Evolutionary conservation across 345 rosid species (phyloP), one percentile per base, ranked within the genome.

Genomic region (Hibiscus tridactylites): DNA sequence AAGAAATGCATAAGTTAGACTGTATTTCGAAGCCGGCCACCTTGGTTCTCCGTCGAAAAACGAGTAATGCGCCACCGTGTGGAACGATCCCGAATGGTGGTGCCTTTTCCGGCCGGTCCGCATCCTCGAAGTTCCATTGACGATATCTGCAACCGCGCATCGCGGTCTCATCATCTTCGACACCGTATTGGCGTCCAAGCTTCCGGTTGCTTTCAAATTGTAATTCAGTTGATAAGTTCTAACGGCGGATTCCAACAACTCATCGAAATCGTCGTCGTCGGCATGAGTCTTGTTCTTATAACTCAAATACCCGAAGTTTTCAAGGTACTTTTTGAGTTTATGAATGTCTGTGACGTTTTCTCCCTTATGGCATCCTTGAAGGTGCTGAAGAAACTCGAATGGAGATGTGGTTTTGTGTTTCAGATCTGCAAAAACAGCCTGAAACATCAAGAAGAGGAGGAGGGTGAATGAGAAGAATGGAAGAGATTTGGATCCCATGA

Each of bases 21-120:
- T 65, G 50, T 19, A 65, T 71, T 79, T 70, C 17, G 73, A 63
- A 10, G 73, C 8, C 8, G 81, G 81, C 90, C 90, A 84, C 33
- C 21, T 72, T 5, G 77, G 82, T 3, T 29, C 59, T 35, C 65
- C 68, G n/a, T 8, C 3, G 6, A 69, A 69, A 17, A 75, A 53
- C 8, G 61, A 7, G 7, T 54, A 74, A 21, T 57, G 57, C 1
- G 71, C 26, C 3, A 54, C 57, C 0, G 13, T 46, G 8, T 70
- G 65, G 1, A 49, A 19, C 0, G 61, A 50, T 7, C 39, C 46
- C 35, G 28, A 35, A n/a, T 9, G 24, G 49, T 37, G 47, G 47
- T 35, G 17, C 26, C 49, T 31, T 11, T 53, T n/a, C 44, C 53
- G 57, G 15, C 63, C 9, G 3, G n/a, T 13, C 7, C 37, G 46